A percentile compares a stretch with the other conserved stretches of the same genome.
phyloP scores from a whole-genome alignment of 2,329 filamentous ascomycete genomes.

The Penicillium vulpinum region DNA sequence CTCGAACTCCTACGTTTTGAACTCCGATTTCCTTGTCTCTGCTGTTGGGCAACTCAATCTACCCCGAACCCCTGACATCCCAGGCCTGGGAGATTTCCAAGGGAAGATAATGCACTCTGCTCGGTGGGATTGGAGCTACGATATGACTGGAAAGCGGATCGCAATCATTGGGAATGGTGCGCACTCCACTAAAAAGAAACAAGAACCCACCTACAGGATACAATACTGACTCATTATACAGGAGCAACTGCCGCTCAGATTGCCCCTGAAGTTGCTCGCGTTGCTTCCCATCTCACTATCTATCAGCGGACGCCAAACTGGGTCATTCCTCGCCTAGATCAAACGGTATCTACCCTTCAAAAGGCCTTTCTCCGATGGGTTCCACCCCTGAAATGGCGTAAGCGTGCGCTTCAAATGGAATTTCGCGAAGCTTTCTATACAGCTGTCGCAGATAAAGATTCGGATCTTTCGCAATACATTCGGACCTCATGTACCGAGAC shows the following conservation, averaged over 20 bases:
- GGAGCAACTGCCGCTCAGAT: conserved; percentile 61
- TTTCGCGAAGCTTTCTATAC: conserved; percentile 53
- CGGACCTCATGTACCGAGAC: conserved; percentile 37
- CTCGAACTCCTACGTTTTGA: conserved; percentile 53
- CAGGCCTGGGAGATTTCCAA: conserved; percentile 50
- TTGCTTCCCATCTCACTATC: conserved; percentile 52
- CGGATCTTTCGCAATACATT: conserved; percentile 44
- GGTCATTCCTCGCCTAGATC: conserved; percentile 56
- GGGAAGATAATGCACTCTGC: conserved; percentile 59
- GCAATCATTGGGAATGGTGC: conserved; percentile 62
- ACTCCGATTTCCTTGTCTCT: conserved; percentile 57
- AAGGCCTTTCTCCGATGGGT: conserved; percentile 51
- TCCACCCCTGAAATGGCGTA: conserved; percentile 52
- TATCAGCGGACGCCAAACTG: conserved; percentile 63
- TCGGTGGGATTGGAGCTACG: conserved; percentile 62
- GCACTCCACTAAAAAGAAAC: background rate
- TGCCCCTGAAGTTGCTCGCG: conserved; percentile 56
- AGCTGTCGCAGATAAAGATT: conserved; percentile 44
- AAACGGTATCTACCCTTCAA: conserved; percentile 45
- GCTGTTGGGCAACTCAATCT: conserved; percentile 61
- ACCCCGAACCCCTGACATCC: conserved; percentile 52
- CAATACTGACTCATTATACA: conserved; percentile 12
- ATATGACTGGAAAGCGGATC: conserved; percentile 55
- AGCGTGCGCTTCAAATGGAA: conserved; percentile 56
- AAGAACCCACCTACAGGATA: background rate